Evolutionary conservation across 75 land plant species (phyloP).

Genomic region (Chamaecyparis obtusa): DNA sequence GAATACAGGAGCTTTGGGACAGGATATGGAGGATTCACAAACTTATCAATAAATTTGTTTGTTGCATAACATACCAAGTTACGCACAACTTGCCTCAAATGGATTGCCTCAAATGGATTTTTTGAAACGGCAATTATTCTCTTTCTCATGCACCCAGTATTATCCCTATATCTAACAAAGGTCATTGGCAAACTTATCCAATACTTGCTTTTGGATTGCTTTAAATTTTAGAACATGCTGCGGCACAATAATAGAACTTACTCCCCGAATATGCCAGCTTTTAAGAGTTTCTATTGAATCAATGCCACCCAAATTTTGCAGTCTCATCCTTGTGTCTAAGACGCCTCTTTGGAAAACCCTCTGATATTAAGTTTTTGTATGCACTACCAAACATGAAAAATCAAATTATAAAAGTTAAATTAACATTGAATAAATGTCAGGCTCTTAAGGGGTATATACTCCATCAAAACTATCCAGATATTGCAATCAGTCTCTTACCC

Average conservation of each 20-base stretch:
- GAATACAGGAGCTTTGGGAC: no score
- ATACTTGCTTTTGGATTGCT: not conserved
- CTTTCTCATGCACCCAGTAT: not conserved
- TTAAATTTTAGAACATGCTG: not conserved
- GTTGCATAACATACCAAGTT: not conserved
- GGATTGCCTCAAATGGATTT: no score
- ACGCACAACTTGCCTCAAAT: not conserved
- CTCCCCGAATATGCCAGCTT: not conserved
- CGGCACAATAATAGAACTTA: not conserved
- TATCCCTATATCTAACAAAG: not conserved
- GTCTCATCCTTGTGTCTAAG: not conserved
- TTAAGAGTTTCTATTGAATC: not conserved
- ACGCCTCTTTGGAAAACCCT: not conserved
- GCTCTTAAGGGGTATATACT: not conserved
- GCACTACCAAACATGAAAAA: not conserved
- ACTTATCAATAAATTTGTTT: not conserved
- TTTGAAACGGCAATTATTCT: not conserved
- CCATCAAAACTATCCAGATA: not conserved
- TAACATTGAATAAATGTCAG: not conserved
- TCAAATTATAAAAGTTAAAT: not conserved
- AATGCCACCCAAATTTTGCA: not conserved
- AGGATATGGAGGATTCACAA: not conserved
- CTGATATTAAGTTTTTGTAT: not conserved
- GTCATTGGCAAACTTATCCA: not conserved
- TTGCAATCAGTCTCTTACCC: not conserved